These are phyloP conservation scores for Coccinonectria pachysandricola DNA, from an alignment of 2,329 filamentous ascomycete genomes.

Conservation along the genomic window DNA sequence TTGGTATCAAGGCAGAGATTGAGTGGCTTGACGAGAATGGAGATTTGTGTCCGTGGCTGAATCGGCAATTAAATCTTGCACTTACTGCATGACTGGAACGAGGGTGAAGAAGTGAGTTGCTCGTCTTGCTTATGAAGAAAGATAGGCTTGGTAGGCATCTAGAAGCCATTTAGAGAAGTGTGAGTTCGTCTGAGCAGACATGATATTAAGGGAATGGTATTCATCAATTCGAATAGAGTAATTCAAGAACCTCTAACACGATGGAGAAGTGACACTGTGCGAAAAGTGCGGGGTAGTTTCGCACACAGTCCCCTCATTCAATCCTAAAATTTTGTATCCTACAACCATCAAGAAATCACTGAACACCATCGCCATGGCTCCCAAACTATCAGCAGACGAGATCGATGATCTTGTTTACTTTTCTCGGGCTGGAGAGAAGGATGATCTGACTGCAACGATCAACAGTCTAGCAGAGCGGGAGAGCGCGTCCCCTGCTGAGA, in stretches of 20 bases:
- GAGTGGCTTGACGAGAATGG: slow-evolving; percentile 54
- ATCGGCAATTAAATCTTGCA: slow-evolving; percentile 26
- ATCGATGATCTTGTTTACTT: slow-evolving; percentile 90
- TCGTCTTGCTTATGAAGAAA: too few relatives aligned
- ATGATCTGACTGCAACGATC: slow-evolving; percentile 53
- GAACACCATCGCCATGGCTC: slow-evolving; percentile 29
- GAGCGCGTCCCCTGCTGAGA: slow-evolving; percentile 45
- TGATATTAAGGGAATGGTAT: too few relatives aligned
- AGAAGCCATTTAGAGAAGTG: too few relatives aligned
- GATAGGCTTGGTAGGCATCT: too few relatives aligned
- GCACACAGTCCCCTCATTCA: slow-evolving; percentile 30
- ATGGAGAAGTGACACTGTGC: too few relatives aligned
- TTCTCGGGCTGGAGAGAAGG: slow-evolving; percentile 65
- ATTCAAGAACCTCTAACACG: too few relatives aligned
- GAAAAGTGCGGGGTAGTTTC: slow-evolving; percentile 23
- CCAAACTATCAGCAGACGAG: slow-evolving; percentile 60
- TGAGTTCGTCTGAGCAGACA: too few relatives aligned
- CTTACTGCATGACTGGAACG: too few relatives aligned
- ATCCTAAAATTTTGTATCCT: slow-evolving; percentile 22
- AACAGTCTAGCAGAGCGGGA: slow-evolving; percentile 52
- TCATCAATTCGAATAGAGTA: too few relatives aligned
- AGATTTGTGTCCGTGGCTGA: slow-evolving; percentile 39
- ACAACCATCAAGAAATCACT: slow-evolving; percentile 8
- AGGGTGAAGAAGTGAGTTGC: too few relatives aligned
- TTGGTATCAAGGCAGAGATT: slow-evolving; percentile 69